Evolutionary conservation across 768 basidiomycete genomes (phyloP), one percentile per base, ranked within the genome.

Genomic region (Crassisporium funariophilum): DNA sequence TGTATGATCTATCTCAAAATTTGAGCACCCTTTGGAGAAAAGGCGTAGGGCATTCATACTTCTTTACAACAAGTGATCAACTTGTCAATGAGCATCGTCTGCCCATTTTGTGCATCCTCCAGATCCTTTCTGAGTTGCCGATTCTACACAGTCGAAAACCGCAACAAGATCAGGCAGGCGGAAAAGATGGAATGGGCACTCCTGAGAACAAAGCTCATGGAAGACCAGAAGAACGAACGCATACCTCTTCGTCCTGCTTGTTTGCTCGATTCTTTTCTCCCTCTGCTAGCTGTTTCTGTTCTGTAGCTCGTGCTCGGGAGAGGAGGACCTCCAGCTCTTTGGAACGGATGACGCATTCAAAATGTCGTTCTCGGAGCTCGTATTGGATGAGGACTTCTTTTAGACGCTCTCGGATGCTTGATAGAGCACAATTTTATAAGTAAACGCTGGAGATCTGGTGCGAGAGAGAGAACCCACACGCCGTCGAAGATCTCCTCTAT

Each of bases 321-420:
- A 94, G 75, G 15, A 94, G 69, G 12, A 94, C 88, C 62, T 94
- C 91, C 17, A 94, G 78, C 66, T 94, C 91, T 67, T 94, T 94
- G 34, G 91, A 93, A 33, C 91, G 87, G 46, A 94, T 85, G 21
- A 94, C 86, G 53, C 89, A 91, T 69, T 93, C 91, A 57, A 93
- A 94, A 73, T 94, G 91, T 62, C 83, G 84, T 71, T 94, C 91
- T 49, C 91, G 86, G 46, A 92, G 81, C 60, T 94, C 87, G 61
- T 94, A 94, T 61, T 92, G 91, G 19, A 84, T 82, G 35, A 94
- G 79, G 25, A 94, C 80, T 56, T 91, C 88, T 61, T 91, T 93
- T 65, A 94, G 74, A 38, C 91, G 83, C 67, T 90, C 88, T 24
- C 88, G 86, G 34, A 90, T 84, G 49, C 91, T 93, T 54, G 36